Percentiles rank a stretch among this genome's conserved stretches.
phyloP scores from a whole-genome alignment of 1,284 basidiomycete genomes.

The Puccinia coronata region DNA sequence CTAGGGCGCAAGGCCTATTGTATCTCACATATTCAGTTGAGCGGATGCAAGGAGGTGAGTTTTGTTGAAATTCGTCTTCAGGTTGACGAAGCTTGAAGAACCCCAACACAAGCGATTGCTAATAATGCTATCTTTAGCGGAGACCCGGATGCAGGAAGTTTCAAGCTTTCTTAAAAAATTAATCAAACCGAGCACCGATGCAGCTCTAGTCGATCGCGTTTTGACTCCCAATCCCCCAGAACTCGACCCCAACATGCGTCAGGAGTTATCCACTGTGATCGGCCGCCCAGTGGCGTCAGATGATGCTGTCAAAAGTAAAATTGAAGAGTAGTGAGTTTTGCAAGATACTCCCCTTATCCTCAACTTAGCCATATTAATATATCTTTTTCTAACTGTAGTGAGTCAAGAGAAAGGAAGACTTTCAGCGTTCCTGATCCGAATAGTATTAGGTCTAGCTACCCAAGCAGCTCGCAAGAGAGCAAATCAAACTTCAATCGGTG shows the following conservation, averaged over 20 bases:
- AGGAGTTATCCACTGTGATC: constrained; percentile 36
- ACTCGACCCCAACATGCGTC: not conserved
- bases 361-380: not conserved
- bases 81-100: not conserved
- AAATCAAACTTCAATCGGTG: not conserved
- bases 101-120: not conserved
- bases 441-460: not conserved
- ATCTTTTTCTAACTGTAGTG: not conserved
- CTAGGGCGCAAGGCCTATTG: constrained; percentile 75
- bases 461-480: constrained; percentile 1
- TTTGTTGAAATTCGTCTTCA: not conserved
- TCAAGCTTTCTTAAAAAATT: constrained; percentile 29
- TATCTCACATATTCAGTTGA: constrained; percentile 64
- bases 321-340: constrained; percentile 33
- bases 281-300: constrained; percentile 6
- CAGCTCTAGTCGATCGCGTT: not conserved
- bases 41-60: constrained; percentile 55
- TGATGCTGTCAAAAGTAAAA: not conserved
- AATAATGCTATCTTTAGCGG: not conserved
- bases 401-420: constrained; percentile 6
- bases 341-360: not conserved
- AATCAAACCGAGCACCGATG: not conserved
- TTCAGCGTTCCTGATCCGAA: constrained; percentile 10
- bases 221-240: constrained; percentile 12
- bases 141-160: constrained; percentile 22